Conservation (phyloP, 2,329 filamentous ascomycete species). For the Colletotrichum cereale region DNA sequence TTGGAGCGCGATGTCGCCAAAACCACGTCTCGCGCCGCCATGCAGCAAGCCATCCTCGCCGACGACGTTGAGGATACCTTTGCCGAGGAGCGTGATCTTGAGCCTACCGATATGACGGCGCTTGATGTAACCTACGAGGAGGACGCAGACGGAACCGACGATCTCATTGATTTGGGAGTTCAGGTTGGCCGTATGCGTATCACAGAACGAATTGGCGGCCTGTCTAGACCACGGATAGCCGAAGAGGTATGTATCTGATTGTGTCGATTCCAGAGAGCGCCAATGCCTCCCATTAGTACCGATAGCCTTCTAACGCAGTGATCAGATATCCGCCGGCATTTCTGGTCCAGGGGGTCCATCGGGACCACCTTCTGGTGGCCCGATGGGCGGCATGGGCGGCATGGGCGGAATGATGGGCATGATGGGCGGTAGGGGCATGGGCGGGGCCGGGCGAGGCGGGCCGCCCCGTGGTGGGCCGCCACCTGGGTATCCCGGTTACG, state of each 20-base stretch:
- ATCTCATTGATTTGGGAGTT: constrained; percentile 79
- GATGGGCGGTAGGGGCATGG: constrained; percentile 35
- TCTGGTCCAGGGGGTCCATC: constrained; percentile 42
- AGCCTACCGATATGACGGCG: constrained; percentile 72
- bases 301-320: constrained; percentile 9
- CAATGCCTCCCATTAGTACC: not conserved
- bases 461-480: constrained; percentile 42
- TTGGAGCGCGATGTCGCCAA: constrained; percentile 76
- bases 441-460: constrained; percentile 36
- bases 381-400: constrained; percentile 26
- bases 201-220: constrained; percentile 80
- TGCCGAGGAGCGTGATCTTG: constrained; percentile 70
- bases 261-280: not conserved
- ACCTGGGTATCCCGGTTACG: constrained; percentile 36
- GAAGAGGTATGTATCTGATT: constrained; percentile 71
- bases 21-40: constrained; percentile 48
- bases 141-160: constrained; percentile 66
- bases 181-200: constrained; percentile 79
- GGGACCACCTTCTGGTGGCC: constrained; percentile 31
- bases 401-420: constrained; percentile 36
- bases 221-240: constrained; percentile 76
- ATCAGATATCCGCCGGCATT: constrained; percentile 53
- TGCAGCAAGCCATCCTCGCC: constrained; percentile 56
- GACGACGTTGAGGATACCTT: constrained; percentile 69
- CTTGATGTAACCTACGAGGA: constrained; percentile 78